Evolutionary conservation across 2,329 filamentous ascomycete genomes (phyloP).

Genomic region (Ceratocystis cubensis): DNA sequence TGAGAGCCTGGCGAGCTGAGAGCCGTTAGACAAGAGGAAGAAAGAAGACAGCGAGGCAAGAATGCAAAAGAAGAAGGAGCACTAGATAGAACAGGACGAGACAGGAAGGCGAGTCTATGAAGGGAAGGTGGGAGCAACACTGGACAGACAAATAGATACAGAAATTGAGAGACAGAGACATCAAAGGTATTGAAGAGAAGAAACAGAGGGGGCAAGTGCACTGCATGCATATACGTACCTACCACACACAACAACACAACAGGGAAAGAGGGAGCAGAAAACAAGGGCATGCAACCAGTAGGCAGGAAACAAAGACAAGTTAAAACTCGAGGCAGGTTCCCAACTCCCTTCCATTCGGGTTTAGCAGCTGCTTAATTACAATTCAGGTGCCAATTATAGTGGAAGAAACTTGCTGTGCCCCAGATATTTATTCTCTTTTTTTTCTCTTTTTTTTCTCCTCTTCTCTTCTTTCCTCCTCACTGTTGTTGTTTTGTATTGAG

Average conservation of each 20-base stretch:
- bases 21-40: background rate
- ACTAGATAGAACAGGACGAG: background rate
- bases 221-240: background rate
- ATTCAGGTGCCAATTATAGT: conserved; percentile 4
- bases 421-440: background rate
- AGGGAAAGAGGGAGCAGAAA: background rate
- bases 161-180: no score
- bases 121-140: background rate
- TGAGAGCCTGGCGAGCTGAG: conserved; percentile 3
- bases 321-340: background rate
- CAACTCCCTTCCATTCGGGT: background rate
- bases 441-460: background rate
- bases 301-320: conserved; percentile 2
- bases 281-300: background rate
- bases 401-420: background rate
- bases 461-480: background rate
- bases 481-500: background rate
- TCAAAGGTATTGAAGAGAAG: background rate
- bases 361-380: conserved; percentile 9
- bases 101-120: background rate
- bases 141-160: background rate
- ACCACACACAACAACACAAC: background rate
- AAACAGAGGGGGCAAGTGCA: background rate
- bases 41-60: background rate
- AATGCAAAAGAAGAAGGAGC: background rate